These are phyloP conservation scores for Oryza glaberrima DNA, from an alignment of 176 grass and related monocot genomes.

Conservation along the genomic window DNA sequence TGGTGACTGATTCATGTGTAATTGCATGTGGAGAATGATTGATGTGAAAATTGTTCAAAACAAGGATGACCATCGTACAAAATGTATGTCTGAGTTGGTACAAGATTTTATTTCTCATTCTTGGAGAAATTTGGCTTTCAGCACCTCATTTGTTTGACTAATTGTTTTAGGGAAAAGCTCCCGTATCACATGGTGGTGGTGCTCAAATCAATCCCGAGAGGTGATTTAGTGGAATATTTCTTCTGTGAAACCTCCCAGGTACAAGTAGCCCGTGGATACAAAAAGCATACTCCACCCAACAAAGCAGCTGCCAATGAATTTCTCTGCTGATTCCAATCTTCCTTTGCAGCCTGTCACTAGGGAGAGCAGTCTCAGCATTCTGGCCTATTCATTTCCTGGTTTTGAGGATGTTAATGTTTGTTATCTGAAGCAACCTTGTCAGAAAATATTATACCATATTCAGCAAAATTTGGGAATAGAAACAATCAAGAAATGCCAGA, in stretches of 20 bases:
- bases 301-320: slow-evolving; percentile 38
- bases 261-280: slow-evolving; percentile 35
- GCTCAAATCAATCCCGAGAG: slow-evolving; percentile 46
- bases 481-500: slow-evolving; percentile 28
- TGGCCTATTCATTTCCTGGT: slow-evolving; percentile 21
- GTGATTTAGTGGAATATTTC: slow-evolving; percentile 30
- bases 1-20: not conserved
- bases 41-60: slow-evolving; percentile 25
- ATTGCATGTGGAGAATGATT: not conserved
- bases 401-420: not conserved
- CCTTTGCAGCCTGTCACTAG: slow-evolving; percentile 14
- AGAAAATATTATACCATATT: slow-evolving; percentile 1
- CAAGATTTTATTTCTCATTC: too few relatives aligned
- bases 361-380: slow-evolving; percentile 20
- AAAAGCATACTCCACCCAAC: slow-evolving; percentile 38
- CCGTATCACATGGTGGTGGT: slow-evolving; percentile 32
- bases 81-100: not conserved
- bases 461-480: slow-evolving; percentile 23
- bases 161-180: slow-evolving; percentile 61
- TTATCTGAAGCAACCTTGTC: slow-evolving; percentile 29
- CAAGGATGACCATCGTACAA: slow-evolving; percentile 2
- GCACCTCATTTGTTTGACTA: slow-evolving; percentile 24
- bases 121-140: not conserved
- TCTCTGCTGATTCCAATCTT: slow-evolving; percentile 34
- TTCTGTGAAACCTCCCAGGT: slow-evolving; percentile 44